These are phyloP conservation scores for Leccinum insolens DNA, from an alignment of 1,284 basidiomycete species.

Conservation along the genomic window DNA sequence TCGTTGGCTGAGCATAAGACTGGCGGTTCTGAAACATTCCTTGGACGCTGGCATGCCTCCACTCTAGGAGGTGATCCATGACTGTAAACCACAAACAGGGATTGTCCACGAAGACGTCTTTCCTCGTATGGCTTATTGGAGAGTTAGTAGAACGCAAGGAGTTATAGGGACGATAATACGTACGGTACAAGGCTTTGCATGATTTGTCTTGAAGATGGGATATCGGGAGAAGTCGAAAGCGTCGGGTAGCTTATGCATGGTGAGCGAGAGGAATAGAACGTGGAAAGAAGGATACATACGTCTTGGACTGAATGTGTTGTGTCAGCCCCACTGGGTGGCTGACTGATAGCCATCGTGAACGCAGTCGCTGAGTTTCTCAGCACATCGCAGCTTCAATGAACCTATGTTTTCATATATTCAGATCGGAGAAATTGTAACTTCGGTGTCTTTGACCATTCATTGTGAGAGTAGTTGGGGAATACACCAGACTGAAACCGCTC, in stretches of 20 bases:
- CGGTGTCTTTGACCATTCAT: not conserved
- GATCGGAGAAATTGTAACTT: not conserved
- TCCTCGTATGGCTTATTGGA: not conserved
- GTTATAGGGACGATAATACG: not conserved
- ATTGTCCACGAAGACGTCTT: conserved; percentile 5
- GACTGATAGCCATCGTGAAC: conserved; percentile 4
- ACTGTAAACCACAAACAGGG: conserved; percentile 3
- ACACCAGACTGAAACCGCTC: not conserved
- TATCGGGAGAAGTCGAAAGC: conserved; percentile 27
- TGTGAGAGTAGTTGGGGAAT: not conserved
- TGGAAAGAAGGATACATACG: not conserved
- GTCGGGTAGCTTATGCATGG: conserved; percentile 17
- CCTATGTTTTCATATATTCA: not conserved
- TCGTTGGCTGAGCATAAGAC: conserved; percentile 24
- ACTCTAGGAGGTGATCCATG: conserved; percentile 2
- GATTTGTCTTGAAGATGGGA: conserved; percentile 11
- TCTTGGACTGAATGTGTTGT: conserved; percentile 3
- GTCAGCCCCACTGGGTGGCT: conserved; percentile 24
- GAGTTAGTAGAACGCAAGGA: not conserved
- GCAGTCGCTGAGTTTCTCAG: not conserved
- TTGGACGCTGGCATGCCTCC: conserved; percentile 6
- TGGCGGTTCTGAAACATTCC: conserved; percentile 29
- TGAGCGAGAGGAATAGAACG: not conserved
- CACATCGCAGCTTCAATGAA: not conserved
- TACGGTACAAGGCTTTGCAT: conserved; percentile 7